phyloP scores from a whole-genome alignment of 2,329 filamentous ascomycete genomes.

The Aspergillus arachidicola region DNA sequence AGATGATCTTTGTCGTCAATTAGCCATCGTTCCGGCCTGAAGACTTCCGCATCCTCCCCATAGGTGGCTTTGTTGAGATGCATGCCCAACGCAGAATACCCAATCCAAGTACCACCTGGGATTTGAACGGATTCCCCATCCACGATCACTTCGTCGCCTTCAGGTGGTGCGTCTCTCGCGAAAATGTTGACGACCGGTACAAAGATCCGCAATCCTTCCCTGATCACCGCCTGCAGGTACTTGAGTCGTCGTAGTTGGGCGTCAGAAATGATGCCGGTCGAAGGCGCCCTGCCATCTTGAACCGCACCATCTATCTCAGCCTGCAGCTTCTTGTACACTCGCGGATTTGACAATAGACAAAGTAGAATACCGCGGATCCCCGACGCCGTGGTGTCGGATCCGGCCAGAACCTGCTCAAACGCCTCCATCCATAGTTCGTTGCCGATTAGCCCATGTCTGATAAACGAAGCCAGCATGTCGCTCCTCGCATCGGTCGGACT shows the following conservation, averaged over 20 bases:
- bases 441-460: background rate
- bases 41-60: background rate
- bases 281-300: background rate
- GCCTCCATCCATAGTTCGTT: background rate
- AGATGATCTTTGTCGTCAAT: background rate
- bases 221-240: background rate
- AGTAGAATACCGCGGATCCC: background rate
- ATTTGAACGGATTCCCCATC: background rate
- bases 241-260: background rate
- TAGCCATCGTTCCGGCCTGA: background rate
- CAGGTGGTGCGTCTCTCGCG: background rate
- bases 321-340: background rate
- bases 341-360: background rate
- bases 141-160: background rate
- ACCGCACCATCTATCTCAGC: background rate
- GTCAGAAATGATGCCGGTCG: background rate
- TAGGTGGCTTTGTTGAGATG: background rate
- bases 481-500: background rate
- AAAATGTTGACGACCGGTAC: background rate
- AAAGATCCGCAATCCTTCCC: background rate
- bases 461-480: background rate
- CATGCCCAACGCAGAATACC: background rate
- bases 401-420: background rate
- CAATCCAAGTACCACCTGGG: background rate
- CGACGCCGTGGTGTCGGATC: background rate